Evolutionary conservation across 225 moss, liverwort and hornwort genomes (phyloP).

Genomic region (Physcomitrium patens): DNA sequence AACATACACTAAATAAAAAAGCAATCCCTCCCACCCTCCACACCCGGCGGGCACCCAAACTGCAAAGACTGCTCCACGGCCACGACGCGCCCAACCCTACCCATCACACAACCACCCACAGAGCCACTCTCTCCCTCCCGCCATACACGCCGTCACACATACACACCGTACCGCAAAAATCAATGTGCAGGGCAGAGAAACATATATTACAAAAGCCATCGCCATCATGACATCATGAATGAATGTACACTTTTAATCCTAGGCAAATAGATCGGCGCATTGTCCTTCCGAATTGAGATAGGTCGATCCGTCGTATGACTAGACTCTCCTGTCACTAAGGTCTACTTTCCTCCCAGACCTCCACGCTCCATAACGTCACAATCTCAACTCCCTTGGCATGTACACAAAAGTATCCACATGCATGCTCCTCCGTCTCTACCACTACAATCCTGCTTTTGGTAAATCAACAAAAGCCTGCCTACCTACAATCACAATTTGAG

Average conservation of each 20-base stretch:
- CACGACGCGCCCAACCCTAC: too few relatives aligned
- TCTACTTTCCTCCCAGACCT: slow-evolving; percentile 52
- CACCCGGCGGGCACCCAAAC: too few relatives aligned
- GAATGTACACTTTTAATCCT: slow-evolving; percentile 71
- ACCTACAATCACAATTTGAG: slow-evolving; percentile 71
- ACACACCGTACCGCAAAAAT: slow-evolving; percentile 21
- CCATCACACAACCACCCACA: too few relatives aligned
- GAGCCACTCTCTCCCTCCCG: too few relatives aligned
- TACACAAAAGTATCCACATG: slow-evolving; percentile 63
- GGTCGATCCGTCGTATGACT: slow-evolving; percentile 68
- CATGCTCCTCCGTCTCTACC: slow-evolving; percentile 61
- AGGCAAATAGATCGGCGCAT: slow-evolving; percentile 64
- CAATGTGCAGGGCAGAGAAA: slow-evolving; percentile 56
- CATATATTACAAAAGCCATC: slow-evolving; percentile 78
- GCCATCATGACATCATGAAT: slow-evolving; percentile 76
- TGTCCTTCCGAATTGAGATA: slow-evolving; percentile 48
- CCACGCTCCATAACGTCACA: slow-evolving; percentile 64
- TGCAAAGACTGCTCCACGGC: too few relatives aligned
- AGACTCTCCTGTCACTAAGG: slow-evolving; percentile 57
- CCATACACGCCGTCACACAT: too few relatives aligned
- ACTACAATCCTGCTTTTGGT: slow-evolving; percentile 67
- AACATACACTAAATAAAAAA: too few relatives aligned
- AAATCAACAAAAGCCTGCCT: slow-evolving; percentile 66
- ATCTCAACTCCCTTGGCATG: slow-evolving; percentile 48
- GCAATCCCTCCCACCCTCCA: too few relatives aligned